Base-by-base conservation (phyloP, 176 grass and related monocot species). In the Paspalum notatum region DNA sequence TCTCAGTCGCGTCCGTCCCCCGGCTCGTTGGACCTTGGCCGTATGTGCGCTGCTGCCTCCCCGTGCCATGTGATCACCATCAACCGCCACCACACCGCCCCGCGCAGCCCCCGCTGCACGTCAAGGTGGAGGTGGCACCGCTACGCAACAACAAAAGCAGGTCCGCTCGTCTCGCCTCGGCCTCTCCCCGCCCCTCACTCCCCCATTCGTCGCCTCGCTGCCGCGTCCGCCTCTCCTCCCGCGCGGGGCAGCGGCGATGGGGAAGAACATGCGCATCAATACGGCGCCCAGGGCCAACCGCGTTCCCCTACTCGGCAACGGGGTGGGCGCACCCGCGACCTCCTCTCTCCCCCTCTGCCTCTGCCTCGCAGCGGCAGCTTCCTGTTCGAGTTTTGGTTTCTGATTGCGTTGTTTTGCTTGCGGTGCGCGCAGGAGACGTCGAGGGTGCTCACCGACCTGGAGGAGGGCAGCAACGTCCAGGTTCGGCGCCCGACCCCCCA, bases 391-490 rank as follows among this genome's bases (percentile, higher is more conserved):
- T 79, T 79, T 79, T 25, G 12, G 18, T 40, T 14, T 51, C 7
- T 80, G 22, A 81, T 45, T 38, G 24, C 37, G 27, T 11, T 10
- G 13, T 51, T 57, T 51, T 57, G 47, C 32, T 16, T 25, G 66
- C 15, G 38, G 49, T 51, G 47, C 16, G 65, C 52, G 76, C 80
- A 97, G 94, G 94, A 94, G 76, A 74, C 88, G 74, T 86, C 60
- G 14, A 85, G n/a, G 72, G 70, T 4, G 24, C 39, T 85, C 66
- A 68, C 88, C 21, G 96, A 95, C 83, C 88, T 98, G 50, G 96
- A 98, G 86, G 92, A 98, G 58, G 96, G 96, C 69, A 87, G 69
- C 91, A 84, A 78, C 78, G 67, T 95, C 77, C 90, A 92, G 92
- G 96, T 98, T 53, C 48, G 27, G 12, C 62, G 13, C 21, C 41